Evolutionary conservation across 768 basidiomycete species (phyloP), one percentile per base, ranked within the genome.

Genomic region (Macrolepiota fuliginosa): DNA sequence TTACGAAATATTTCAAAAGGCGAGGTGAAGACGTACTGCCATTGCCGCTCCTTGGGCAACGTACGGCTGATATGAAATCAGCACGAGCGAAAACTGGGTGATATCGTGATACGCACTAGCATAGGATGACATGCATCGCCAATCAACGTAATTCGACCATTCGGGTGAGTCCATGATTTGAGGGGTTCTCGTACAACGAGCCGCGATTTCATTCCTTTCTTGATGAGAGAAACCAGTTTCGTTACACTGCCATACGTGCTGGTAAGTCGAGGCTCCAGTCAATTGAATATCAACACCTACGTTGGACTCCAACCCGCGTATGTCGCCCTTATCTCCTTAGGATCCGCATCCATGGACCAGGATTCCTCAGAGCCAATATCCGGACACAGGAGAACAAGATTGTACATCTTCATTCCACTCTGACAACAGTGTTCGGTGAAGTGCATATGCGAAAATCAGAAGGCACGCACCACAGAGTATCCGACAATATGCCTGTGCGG

Each of bases 51-150:
- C 83, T 68, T 85, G 84, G 0, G 82, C 84, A 13, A 79, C 75
- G 63, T 83, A 83, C 2, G 83, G 83, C 79, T 85, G 47, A 19
- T 24, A 19, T 12, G 53, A 22, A 7, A 15, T 54, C 10, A 22
- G 22, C 19, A 36, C 17, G 19, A n/a, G 7, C 3, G 9, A 15
- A n/a, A 22, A 19, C 6, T 36, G 0, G 4, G 15, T 12, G 19
- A 24, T 5, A 10, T 4, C 50, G 29, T 36, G 17, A 24, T 9
- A 77, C 82, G 63, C 61, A 85, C 84, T 42, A 84, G 72, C 81
- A 85, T 85, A 1, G 85, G 80, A 67, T 86, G 85, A 51, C 83
- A 83, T 0, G 83, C 76, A 65, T 86, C 85, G 1, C 84, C 84
- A 0, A 86, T 71, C 15, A 86, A 68, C 3, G 71, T 77, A 1